phyloP scores from a whole-genome alignment of 164 flowering plant genomes.

The Sextonia rubra region DNA sequence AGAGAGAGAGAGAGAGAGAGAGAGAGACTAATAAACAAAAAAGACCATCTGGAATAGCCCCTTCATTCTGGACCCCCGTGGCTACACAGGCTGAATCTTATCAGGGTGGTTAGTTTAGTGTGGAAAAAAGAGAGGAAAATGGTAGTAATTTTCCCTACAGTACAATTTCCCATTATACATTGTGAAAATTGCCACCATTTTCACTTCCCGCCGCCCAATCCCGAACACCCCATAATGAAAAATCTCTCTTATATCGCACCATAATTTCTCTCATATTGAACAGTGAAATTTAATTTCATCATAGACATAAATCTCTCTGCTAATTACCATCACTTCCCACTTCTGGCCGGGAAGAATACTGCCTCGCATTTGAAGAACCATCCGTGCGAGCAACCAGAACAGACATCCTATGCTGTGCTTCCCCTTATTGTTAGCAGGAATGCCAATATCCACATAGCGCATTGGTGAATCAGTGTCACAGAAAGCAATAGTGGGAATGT shows the following conservation, averaged over 20 bases:
- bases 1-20: too few relatives aligned
- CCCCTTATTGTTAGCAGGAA: slow-evolving; percentile 92
- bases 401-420: slow-evolving; percentile 84
- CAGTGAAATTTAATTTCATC: background rate
- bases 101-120: too few relatives aligned
- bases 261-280: background rate
- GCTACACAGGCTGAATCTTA: too few relatives aligned
- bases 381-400: slow-evolving; percentile 83
- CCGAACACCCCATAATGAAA: too few relatives aligned
- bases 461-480: slow-evolving; percentile 90
- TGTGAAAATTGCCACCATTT: too few relatives aligned
- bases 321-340: slow-evolving; percentile 64
- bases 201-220: too few relatives aligned
- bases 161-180: too few relatives aligned
- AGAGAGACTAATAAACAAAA: too few relatives aligned
- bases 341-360: slow-evolving; percentile 63
- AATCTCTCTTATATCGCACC: background rate
- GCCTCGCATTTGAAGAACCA: slow-evolving; percentile 89
- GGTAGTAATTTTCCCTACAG: too few relatives aligned
- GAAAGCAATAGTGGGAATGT: slow-evolving; percentile 86
- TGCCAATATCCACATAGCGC: slow-evolving; percentile 80
- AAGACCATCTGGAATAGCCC: too few relatives aligned
- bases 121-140: too few relatives aligned
- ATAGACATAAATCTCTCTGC: background rate
- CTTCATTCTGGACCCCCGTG: too few relatives aligned